These are phyloP conservation scores for Litchi chinensis DNA, from an alignment of 345 rosid species.

Conservation along the genomic window DNA sequence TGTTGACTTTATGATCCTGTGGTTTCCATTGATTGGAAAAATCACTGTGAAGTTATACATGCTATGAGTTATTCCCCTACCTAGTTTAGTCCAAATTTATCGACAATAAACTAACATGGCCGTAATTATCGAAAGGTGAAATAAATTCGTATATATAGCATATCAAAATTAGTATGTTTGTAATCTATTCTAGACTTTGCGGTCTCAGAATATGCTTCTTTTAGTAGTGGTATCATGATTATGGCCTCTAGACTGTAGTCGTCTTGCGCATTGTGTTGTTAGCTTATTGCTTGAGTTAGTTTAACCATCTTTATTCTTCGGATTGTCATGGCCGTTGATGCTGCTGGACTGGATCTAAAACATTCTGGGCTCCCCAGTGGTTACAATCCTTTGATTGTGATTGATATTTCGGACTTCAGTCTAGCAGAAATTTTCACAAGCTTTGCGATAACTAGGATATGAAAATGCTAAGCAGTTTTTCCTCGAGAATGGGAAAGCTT, in stretches of 20 bases:
- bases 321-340: not conserved
- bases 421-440: too few relatives aligned
- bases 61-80: not conserved
- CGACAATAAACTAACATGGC: not conserved
- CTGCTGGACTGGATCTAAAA: not conserved
- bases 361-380: too few relatives aligned
- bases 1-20: slow-evolving; percentile 30
- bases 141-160: not conserved
- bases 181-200: not conserved
- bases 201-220: not conserved
- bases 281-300: not conserved
- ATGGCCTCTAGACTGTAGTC: too few relatives aligned
- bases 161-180: not conserved
- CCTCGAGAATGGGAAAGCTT: too few relatives aligned
- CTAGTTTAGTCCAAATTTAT: not conserved
- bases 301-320: not conserved
- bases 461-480: too few relatives aligned
- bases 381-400: not conserved
- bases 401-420: not conserved
- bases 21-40: not conserved
- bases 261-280: not conserved
- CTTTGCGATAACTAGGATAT: too few relatives aligned
- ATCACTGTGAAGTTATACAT: not conserved
- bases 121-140: not conserved
- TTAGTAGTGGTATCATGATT: not conserved